Evolutionary conservation across 176 grass and related monocot genomes (phyloP).

Genomic region (Thinopyrum elongatum): DNA sequence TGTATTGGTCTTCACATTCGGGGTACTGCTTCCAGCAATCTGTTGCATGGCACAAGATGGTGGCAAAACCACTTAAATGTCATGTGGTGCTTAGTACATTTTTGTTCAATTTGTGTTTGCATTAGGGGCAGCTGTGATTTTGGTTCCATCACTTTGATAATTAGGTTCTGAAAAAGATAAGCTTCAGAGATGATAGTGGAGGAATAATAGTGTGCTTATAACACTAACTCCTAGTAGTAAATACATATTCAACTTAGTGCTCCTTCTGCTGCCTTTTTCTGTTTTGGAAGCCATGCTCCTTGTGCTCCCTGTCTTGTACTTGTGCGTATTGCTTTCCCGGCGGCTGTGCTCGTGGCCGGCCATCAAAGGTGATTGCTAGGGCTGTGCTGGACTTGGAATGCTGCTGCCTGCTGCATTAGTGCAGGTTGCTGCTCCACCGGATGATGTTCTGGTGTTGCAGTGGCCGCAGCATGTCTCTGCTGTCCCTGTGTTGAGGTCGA

Average conservation of each 20-base stretch:
- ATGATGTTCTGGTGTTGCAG: too few relatives aligned
- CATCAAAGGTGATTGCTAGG: too few relatives aligned
- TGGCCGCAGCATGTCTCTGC: too few relatives aligned
- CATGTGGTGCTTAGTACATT: background rate
- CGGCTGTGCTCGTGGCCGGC: too few relatives aligned
- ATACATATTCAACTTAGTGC: background rate
- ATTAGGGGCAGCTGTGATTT: background rate
- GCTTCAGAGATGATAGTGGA: background rate
- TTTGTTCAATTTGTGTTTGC: background rate
- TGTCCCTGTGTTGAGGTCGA: too few relatives aligned
- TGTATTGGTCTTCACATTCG: background rate
- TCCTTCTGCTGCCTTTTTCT: background rate
- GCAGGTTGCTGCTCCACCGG: too few relatives aligned
- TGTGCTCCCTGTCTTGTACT: too few relatives aligned
- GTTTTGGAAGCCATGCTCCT: too few relatives aligned
- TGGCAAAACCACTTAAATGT: constrained; percentile 4
- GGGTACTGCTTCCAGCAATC: background rate
- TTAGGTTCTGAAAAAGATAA: background rate
- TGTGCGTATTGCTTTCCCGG: too few relatives aligned
- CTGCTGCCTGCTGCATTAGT: too few relatives aligned
- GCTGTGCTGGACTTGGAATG: too few relatives aligned
- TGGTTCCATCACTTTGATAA: background rate
- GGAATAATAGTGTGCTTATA: background rate
- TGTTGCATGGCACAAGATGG: constrained; percentile 3
- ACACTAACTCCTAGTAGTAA: background rate